Conservation (phyloP, 1,284 basidiomycete species). For the Trametes polyzona region DNA sequence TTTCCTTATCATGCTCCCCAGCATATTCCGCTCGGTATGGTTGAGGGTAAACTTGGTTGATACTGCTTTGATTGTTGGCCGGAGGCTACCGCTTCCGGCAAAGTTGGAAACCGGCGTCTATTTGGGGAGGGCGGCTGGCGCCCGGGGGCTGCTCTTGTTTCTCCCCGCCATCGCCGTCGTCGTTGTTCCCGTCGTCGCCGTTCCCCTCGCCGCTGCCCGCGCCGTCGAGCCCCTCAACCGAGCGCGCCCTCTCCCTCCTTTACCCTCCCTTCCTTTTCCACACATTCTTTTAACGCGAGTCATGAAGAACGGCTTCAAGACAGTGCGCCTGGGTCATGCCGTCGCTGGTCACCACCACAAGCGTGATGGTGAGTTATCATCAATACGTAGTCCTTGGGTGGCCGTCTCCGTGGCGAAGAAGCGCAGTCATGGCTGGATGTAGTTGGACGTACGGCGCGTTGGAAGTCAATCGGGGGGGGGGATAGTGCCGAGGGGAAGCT, state of each 20-base stretch:
- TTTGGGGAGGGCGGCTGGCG: not conserved
- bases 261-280: not conserved
- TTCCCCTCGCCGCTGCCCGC: constrained; percentile 7
- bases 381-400: no score
- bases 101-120: not conserved
- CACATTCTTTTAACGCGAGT: constrained; percentile 13
- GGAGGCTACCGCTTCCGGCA: not conserved
- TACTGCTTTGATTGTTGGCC: no score
- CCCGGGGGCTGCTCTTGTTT: constrained; percentile 3
- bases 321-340: constrained; percentile 25
- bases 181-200: not conserved
- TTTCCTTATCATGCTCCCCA: no score
- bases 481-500: no score
- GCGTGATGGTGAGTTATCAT: constrained; percentile 26
- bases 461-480: no score
- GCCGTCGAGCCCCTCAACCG: constrained; percentile 11
- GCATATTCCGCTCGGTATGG: no score
- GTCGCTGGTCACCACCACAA: constrained; percentile 19
- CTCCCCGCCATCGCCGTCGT: constrained; percentile 10
- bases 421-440: no score
- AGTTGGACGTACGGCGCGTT: no score
- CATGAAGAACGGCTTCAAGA: constrained; percentile 27
- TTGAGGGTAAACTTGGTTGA: no score
- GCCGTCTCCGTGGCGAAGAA: not conserved
- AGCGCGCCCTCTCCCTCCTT: constrained; percentile 4